Evolutionary conservation across 345 rosid genomes (phyloP), one percentile per base, ranked within the genome.

Genomic region (Theobroma cacao): DNA sequence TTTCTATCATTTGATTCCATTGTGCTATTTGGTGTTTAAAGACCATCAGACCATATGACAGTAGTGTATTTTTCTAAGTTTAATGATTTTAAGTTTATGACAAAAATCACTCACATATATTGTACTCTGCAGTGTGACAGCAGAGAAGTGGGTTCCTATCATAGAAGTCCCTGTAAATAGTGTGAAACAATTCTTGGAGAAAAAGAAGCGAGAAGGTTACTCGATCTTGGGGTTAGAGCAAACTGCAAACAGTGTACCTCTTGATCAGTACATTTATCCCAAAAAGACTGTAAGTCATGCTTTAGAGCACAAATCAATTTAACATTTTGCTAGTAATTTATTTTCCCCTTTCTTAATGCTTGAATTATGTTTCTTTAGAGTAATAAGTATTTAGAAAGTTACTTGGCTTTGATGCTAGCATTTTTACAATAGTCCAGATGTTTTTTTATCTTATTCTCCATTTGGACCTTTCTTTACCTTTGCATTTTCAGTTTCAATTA

Each of bases 111-210:
- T 73, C 50, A 31, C 64, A 14, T 67, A 50, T n/a, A 43, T 68
- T 75, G 65, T 61, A 14, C 77, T 86, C 59, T 88, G 64, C 87
- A 93, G 98, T 79, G 98, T 95, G 84, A 93, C 97, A 45, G 97
- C 96, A 24, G 99, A 95, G 86, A 93, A 91, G 85, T 95, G 99
- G 99, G 94, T 95, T 83, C 99, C 97, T 43, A 88, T 90, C 13
- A 77, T 91, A 48, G 97, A 93, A 91, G 96, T 95, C 76, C 99
- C 97, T 0, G 90, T 90, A 52, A 81, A 88, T 61, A 92, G 97
- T 76, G 88, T 93, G 83, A 92, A 87, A 81, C 81, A 83, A 14
- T 95, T 89, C 87, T 85, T 93, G 76, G 95, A 95, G 83, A 88
- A 89, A 80, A 93, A 93, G 89, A 95, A 91, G 84, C 84, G 86